These are phyloP conservation scores for Deinandra increscens DNA, from an alignment of 129 eudicot genomes.

Conservation along the genomic window DNA sequence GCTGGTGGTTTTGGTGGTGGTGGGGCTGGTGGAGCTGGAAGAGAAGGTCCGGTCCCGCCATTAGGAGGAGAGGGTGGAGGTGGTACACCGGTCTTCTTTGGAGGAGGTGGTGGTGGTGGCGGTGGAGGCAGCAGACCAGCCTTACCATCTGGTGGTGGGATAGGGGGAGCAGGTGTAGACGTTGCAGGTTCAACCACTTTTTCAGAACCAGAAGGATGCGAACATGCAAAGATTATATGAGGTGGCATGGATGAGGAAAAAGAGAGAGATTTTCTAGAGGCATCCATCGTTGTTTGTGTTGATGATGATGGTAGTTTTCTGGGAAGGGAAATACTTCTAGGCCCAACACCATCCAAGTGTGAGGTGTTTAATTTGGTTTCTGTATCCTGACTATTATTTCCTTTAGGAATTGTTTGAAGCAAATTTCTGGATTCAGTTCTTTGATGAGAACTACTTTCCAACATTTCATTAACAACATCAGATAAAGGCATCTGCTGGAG, in stretches of 20 bases:
- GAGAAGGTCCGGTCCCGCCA: slow-evolving; percentile 22
- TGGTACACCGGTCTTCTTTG: slow-evolving; percentile 2
- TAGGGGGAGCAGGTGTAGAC: slow-evolving; percentile 23
- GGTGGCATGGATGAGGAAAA: slow-evolving; percentile 20
- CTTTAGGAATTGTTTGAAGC: slow-evolving; percentile 33
- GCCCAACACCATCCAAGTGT: slow-evolving; percentile 6
- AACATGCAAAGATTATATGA: slow-evolving; percentile 34
- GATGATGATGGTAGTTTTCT: slow-evolving; percentile 11
- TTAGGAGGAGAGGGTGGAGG: slow-evolving; percentile 31
- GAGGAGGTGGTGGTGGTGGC: slow-evolving; percentile 23
- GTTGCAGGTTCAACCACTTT: slow-evolving; percentile 16
- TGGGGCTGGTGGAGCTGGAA: slow-evolving; percentile 43
- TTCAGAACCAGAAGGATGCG: slow-evolving; percentile 31
- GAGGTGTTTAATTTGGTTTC: slow-evolving; percentile 1
- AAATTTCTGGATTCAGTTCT: slow-evolving; percentile 26
- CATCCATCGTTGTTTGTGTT: slow-evolving; percentile 15
- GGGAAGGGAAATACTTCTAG: slow-evolving; percentile 29
- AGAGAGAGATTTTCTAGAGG: slow-evolving; percentile 14
- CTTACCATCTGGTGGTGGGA: slow-evolving; percentile 4
- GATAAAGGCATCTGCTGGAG: slow-evolving; percentile 49
- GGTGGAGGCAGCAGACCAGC: slow-evolving; percentile 28
- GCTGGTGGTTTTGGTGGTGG: slow-evolving; percentile 24
- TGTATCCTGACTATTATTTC: slow-evolving; percentile 24
- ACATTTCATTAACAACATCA: slow-evolving; percentile 40
- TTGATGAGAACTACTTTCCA: slow-evolving; percentile 38